A percentile compares a stretch with the other conserved stretches of the same genome.
Conservation (phyloP, 768 basidiomycete genomes). For the Hericium coralloides region DNA sequence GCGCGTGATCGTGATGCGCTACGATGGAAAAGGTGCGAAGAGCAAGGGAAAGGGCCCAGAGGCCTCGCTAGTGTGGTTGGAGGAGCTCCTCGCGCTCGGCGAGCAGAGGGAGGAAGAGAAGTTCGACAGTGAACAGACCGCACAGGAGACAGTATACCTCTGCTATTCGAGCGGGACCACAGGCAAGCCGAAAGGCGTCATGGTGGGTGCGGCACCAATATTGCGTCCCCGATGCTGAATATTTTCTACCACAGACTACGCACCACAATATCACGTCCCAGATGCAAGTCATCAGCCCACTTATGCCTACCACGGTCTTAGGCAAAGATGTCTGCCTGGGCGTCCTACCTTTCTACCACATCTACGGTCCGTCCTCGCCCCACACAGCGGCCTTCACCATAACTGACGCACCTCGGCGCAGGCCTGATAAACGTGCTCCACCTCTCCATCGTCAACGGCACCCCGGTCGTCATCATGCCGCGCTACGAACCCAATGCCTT, state of each 20-base stretch:
- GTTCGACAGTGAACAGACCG: slow-evolving; percentile 37
- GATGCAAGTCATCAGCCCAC: slow-evolving; percentile 37
- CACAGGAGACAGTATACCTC: slow-evolving; percentile 53
- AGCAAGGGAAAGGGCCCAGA: slow-evolving; percentile 13
- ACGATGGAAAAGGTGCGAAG: slow-evolving; percentile 4
- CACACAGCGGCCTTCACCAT: slow-evolving; percentile 16
- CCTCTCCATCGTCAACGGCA: slow-evolving; percentile 42
- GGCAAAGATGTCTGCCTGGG: slow-evolving; percentile 48
- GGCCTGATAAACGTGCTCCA: slow-evolving; percentile 56
- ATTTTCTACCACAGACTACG: slow-evolving; percentile 37
- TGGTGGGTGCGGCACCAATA: slow-evolving; percentile 17
- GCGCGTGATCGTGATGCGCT: slow-evolving; percentile 47
- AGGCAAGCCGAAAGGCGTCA: slow-evolving; percentile 67
- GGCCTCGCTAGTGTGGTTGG: slow-evolving; percentile 29
- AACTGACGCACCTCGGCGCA: slow-evolving; percentile 14
- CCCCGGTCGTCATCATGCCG: slow-evolving; percentile 47
- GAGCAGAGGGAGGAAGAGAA: slow-evolving; percentile 41
- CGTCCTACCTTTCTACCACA: slow-evolving; percentile 53
- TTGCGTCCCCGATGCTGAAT: not conserved
- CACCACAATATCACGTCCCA: slow-evolving; percentile 61
- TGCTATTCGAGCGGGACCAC: slow-evolving; percentile 69
- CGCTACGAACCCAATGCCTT: slow-evolving; percentile 68
- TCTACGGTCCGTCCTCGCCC: slow-evolving; percentile 33
- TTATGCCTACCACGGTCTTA: slow-evolving; percentile 32
- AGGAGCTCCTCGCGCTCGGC: slow-evolving; percentile 44